A percentile compares a stretch with the other conserved stretches of the same genome.
These are phyloP conservation scores for Pharnaceum exiguum DNA, from an alignment of 148 eudicot species.

Conservation along the genomic window DNA sequence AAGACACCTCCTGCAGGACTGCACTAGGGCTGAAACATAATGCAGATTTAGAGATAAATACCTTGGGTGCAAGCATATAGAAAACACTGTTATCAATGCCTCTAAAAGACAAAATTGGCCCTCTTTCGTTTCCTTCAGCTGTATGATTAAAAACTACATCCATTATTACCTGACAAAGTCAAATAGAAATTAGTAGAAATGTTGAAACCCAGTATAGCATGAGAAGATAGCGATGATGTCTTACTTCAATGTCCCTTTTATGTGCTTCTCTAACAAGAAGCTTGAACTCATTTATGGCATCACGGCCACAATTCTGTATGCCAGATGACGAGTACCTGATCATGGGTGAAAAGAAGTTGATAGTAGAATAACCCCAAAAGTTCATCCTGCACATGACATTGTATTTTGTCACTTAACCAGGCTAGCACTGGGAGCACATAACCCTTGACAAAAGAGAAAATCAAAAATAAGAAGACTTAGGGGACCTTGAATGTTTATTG, in stretches of 20 bases:
- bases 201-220: constrained; percentile 3
- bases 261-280: constrained; percentile 94
- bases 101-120: constrained; percentile 82
- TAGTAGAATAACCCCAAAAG: constrained; percentile 98
- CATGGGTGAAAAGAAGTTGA: constrained; percentile 93
- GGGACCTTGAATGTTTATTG: too few relatives aligned
- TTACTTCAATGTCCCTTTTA: constrained; percentile 95
- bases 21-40: background rate
- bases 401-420: constrained; percentile 3
- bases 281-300: constrained; percentile 85
- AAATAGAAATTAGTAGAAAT: constrained; percentile 13
- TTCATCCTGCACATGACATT: constrained; percentile 58
- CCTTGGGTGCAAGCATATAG: constrained; percentile 98
- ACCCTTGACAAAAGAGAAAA: too few relatives aligned
- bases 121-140: constrained; percentile 98
- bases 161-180: constrained; percentile 72
- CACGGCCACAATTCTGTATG: constrained; percentile 59
- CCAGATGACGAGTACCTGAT: constrained; percentile 83
- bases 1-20: background rate
- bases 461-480: too few relatives aligned
- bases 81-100: constrained; percentile 93
- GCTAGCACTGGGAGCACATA: background rate
- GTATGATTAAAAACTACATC: constrained; percentile 99
- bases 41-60: constrained; percentile 16
- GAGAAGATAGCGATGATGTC: constrained; percentile 14